Conservation (phyloP, 1,139 yeast species). For the Debaryomyces coudertii region DNA sequence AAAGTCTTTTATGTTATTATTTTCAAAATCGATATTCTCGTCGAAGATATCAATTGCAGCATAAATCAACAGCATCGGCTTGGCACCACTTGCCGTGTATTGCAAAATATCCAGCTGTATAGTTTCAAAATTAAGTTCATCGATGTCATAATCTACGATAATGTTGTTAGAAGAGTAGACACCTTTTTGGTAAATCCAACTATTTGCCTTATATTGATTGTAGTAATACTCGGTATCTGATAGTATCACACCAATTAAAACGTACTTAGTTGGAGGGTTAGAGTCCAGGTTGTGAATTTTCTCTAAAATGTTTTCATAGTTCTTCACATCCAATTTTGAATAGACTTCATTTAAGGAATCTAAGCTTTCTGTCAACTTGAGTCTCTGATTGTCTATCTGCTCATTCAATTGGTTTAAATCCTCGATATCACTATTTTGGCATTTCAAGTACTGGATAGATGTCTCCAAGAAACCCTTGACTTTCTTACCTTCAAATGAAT, state of each 20-base stretch:
- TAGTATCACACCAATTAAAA: conserved; percentile 32
- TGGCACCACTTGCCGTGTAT: conserved; percentile 18
- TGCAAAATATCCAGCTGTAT: conserved; percentile 22
- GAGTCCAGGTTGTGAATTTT: conserved; percentile 16
- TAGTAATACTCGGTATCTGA: conserved; percentile 35
- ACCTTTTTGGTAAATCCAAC: conserved; percentile 23
- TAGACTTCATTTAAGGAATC: conserved; percentile 22
- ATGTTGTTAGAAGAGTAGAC: conserved; percentile 12
- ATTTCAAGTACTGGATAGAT: conserved; percentile 23
- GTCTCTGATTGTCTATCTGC: conserved; percentile 21
- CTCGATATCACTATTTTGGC: conserved; percentile 18
- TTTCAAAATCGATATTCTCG: conserved; percentile 10
- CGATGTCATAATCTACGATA: conserved; percentile 22
- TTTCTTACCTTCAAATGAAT: conserved; percentile 42
- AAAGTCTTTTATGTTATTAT: conserved; percentile 19
- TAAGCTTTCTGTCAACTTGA: conserved; percentile 22
- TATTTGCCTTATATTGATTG: conserved; percentile 14
- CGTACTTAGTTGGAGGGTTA: conserved; percentile 24
- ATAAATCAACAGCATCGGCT: conserved; percentile 26
- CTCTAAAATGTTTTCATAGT: conserved; percentile 25
- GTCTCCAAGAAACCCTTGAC: conserved; percentile 29
- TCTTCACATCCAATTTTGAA: conserved; percentile 26
- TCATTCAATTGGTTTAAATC: conserved; percentile 29
- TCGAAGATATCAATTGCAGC: conserved; percentile 17
- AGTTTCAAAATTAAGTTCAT: conserved; percentile 24